Evolutionary conservation across 2,329 filamentous ascomycete species (phyloP).

Genomic region (Apiospora koreana): DNA sequence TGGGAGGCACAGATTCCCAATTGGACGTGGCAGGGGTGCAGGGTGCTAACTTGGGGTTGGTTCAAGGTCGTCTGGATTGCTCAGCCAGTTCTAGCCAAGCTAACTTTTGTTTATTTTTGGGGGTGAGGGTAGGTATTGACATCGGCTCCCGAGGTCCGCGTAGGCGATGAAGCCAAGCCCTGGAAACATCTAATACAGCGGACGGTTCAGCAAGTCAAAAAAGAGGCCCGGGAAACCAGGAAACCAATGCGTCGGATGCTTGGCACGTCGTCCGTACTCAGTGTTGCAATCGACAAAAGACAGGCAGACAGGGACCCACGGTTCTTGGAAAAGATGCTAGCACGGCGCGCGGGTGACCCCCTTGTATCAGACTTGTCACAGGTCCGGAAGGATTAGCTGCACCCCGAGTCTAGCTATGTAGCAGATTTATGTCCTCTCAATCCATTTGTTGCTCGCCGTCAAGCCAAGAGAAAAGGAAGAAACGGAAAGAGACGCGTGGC

Average conservation of each 20-base stretch:
- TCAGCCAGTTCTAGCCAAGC: neutral
- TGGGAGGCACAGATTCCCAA: neutral
- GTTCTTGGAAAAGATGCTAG: neutral
- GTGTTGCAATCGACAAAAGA: neutral
- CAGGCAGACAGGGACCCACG: neutral
- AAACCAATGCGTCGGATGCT: neutral
- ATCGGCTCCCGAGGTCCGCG: neutral
- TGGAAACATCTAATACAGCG: neutral
- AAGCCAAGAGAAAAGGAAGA: neutral
- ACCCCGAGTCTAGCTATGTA: neutral
- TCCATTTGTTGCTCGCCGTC: neutral
- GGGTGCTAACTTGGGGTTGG: too few species aligned
- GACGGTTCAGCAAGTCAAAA: conserved; percentile 3
- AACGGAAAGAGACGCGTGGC: neutral
- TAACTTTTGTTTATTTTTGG: too few species aligned
- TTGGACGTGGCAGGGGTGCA: neutral
- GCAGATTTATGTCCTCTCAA: neutral
- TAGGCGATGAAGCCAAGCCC: neutral
- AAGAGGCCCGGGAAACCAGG: neutral
- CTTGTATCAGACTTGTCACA: conserved; percentile 2
- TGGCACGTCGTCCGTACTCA: neutral
- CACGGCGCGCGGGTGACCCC: neutral
- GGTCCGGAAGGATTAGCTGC: neutral
- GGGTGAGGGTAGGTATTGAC: neutral
- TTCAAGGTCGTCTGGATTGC: neutral